Evolutionary conservation across 768 basidiomycete species (phyloP).

Genomic region (Boletellus emodensis): DNA sequence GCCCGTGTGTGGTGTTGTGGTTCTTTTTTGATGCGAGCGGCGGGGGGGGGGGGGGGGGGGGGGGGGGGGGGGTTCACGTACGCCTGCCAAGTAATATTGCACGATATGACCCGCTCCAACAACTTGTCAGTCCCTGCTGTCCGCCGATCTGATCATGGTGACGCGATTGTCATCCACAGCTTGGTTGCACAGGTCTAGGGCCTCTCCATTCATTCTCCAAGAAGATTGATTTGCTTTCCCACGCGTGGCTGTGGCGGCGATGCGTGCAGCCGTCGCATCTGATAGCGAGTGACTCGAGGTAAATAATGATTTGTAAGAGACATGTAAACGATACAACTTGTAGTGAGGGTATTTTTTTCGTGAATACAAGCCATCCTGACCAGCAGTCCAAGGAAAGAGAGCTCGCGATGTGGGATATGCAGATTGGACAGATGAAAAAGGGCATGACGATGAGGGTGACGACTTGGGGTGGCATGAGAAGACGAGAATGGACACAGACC

Average conservation of each 20-base stretch:
- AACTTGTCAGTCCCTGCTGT: neutral
- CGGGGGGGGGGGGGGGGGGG: too few species aligned
- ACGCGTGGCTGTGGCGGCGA: slow-evolving; percentile 23
- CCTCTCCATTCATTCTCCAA: neutral
- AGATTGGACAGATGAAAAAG: neutral
- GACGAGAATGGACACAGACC: neutral
- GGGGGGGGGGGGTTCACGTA: slow-evolving; percentile 14
- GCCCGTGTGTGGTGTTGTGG: too few species aligned
- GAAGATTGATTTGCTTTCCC: slow-evolving; percentile 9
- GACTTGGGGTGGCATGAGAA: slow-evolving; percentile 4
- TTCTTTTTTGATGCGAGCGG: too few species aligned
- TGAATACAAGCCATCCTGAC: slow-evolving; percentile 20
- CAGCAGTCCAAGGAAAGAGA: slow-evolving; percentile 14
- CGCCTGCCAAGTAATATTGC: neutral
- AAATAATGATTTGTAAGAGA: neutral
- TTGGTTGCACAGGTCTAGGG: slow-evolving; percentile 1
- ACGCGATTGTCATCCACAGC: slow-evolving; percentile 15
- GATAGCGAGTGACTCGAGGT: neutral
- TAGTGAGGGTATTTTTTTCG: slow-evolving; percentile 18
- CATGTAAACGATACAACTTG: slow-evolving; percentile 22
- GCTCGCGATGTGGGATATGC: slow-evolving; percentile 8
- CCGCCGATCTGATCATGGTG: slow-evolving; percentile 9
- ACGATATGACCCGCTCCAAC: neutral
- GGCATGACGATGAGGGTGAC: neutral
- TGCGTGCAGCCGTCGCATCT: too few species aligned